Base-by-base conservation (phyloP, 441 rosid genomes). In the Populus hybrid region DNA sequence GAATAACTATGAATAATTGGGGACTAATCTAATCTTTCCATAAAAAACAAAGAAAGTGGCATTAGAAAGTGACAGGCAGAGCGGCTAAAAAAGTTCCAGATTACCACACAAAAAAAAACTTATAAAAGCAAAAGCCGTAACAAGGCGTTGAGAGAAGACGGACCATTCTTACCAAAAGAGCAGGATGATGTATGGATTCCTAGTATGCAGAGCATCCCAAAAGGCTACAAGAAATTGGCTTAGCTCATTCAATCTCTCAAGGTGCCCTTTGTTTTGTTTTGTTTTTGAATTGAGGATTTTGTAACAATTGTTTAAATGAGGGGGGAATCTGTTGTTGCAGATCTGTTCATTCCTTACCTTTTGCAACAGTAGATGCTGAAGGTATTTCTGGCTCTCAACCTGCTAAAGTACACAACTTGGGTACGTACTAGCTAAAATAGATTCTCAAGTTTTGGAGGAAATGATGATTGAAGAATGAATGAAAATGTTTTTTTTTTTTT, bases 321-420 rank as follows among this genome's bases (percentile, higher is more conserved):
- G 20, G 56, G 53, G 16, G 56, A 14, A 4, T 4, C 2, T 45
- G 20, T 45, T 74, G 7, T 64, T 26, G 81, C 88, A 92, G 98
- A 84, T 89, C 83, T 73, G 82, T 83, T 64, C 92, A 91, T 83
- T 87, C 98, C 3, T 74, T 94, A 74, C 90, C 98, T 66, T 96
- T 94, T 78, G 92, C 97, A 26, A 96, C 97, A 2, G 86, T 94
- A 4, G 95, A 96, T 59, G 96, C 84, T 2, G 97, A 93, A 74
- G 92, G 88, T 76, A 76, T 94, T 64, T 96, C 98, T 4, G 97
- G 97, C 80, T 88, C 98, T 82, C 85, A 86, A 74, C 96, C 97
- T 45, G 97, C 94, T 75, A 86, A 90, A 89, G 99, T 94, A 23
- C 88, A 82, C 68, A 96, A 92, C 87, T 90, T 96, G 72, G 98